Percentiles rank a stretch among this genome's conserved stretches.
Evolutionary conservation across 2,329 filamentous ascomycete species (phyloP).

Genomic region (Fusarium sp.): DNA sequence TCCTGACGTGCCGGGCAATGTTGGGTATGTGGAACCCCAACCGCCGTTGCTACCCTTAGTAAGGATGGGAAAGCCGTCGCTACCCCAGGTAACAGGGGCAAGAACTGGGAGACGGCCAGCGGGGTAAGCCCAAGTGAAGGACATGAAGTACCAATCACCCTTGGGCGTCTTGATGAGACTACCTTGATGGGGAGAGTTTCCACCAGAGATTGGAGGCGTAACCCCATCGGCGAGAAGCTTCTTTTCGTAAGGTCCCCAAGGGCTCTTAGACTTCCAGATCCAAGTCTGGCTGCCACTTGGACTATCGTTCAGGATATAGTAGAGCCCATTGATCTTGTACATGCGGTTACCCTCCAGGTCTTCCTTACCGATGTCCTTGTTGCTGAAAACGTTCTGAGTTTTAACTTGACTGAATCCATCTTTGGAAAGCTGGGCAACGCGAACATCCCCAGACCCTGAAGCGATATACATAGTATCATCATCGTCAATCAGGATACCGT

Average conservation of each 20-base stretch:
- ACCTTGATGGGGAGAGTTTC: constrained; percentile 65
- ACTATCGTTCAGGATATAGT: constrained; percentile 65
- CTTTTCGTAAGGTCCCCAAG: constrained; percentile 64
- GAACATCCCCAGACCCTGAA: constrained; percentile 62
- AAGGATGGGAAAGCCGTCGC: constrained; percentile 62
- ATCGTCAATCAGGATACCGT: constrained; percentile 67
- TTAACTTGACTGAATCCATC: constrained; percentile 60
- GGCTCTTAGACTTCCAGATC: constrained; percentile 61
- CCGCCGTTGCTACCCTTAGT: constrained; percentile 56
- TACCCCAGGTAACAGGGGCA: constrained; percentile 63
- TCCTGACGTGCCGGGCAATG: constrained; percentile 40
- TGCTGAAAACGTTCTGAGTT: constrained; percentile 57
- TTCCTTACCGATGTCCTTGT: constrained; percentile 54
- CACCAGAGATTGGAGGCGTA: constrained; percentile 55
- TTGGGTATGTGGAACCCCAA: constrained; percentile 60
- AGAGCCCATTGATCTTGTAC: constrained; percentile 61
- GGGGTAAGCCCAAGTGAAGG: constrained; percentile 66
- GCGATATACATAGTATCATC: constrained; percentile 69
- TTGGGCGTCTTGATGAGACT: constrained; percentile 63
- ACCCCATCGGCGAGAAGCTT: constrained; percentile 58
- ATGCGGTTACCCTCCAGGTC: constrained; percentile 66
- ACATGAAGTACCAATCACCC: constrained; percentile 69
- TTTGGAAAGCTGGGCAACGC: constrained; percentile 61
- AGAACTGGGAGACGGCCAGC: constrained; percentile 67
- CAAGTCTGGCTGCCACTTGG: constrained; percentile 57